A percentile compares a stretch with the other conserved stretches of the same genome.
These are phyloP conservation scores for Neofusicoccum sp. DNA, from an alignment of 2,329 filamentous ascomycete species.

Conservation along the genomic window DNA sequence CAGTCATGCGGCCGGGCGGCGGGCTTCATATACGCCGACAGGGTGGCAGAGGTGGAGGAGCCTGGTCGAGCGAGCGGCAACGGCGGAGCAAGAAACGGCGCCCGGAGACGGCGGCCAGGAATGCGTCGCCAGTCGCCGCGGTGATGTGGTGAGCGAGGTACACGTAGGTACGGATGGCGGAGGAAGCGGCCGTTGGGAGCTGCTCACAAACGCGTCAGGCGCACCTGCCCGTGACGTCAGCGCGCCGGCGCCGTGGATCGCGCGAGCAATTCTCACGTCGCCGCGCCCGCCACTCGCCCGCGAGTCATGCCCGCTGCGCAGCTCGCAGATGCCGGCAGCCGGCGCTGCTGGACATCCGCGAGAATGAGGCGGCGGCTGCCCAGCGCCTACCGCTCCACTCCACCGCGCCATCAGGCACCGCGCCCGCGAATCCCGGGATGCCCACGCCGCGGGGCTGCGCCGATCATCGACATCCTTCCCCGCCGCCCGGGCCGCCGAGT, in stretches of 20 bases:
- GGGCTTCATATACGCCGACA: background rate
- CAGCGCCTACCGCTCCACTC: background rate
- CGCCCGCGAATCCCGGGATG: background rate
- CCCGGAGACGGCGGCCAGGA: background rate
- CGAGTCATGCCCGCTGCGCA: background rate
- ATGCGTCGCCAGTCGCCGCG: background rate
- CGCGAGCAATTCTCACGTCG: background rate
- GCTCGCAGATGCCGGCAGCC: background rate
- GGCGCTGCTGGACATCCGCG: background rate
- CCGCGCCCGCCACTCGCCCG: background rate
- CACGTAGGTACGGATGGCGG: background rate
- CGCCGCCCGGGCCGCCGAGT: background rate
- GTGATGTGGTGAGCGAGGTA: background rate
- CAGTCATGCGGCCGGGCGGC: background rate
- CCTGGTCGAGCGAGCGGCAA: background rate
- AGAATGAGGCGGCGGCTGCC: background rate
- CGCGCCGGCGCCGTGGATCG: background rate
- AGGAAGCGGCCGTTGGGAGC: background rate
- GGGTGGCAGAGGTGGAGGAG: background rate
- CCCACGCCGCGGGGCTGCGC: background rate
- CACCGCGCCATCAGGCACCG: background rate
- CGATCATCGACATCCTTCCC: constrained; percentile 3
- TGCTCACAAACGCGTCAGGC: background rate
- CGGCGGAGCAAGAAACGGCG: background rate
- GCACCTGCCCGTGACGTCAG: background rate